Conservation (phyloP, 75 land plant species). For the Cunninghamia lanceolata region DNA sequence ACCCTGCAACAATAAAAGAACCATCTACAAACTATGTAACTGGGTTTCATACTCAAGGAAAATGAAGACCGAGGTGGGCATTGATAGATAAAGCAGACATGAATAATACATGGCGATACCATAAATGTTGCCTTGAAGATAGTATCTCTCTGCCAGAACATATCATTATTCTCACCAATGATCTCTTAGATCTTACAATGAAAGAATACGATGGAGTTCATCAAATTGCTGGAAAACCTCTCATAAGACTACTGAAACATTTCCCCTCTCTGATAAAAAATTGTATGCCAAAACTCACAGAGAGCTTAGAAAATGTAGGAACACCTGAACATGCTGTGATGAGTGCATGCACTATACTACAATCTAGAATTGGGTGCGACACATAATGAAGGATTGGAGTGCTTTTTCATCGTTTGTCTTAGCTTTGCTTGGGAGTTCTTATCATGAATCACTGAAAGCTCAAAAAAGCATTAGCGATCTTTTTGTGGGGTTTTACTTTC, state of each 20-base stretch:
- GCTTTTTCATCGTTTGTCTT: constrained; percentile 67
- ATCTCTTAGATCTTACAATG: constrained; percentile 68
- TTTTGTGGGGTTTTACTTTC: too few relatives aligned
- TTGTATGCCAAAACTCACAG: too few relatives aligned
- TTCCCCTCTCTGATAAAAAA: too few relatives aligned
- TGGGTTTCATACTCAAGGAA: constrained; percentile 59
- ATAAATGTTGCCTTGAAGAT: constrained; percentile 43
- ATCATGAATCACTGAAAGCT: constrained; percentile 93
- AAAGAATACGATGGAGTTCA: constrained; percentile 90
- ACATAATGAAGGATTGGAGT: constrained; percentile 77
- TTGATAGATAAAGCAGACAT: constrained; percentile 75
- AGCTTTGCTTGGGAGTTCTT: constrained; percentile 82
- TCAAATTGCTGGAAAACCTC: too few relatives aligned
- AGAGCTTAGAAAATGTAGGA: too few relatives aligned
- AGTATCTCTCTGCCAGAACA: constrained; percentile 45
- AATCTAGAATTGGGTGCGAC: constrained; percentile 67
- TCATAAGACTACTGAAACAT: too few relatives aligned
- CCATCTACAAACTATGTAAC: too few relatives aligned
- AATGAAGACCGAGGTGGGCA: constrained; percentile 92
- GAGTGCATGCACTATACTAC: too few relatives aligned
- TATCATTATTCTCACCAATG: constrained; percentile 46
- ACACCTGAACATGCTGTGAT: too few relatives aligned
- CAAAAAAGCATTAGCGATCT: constrained; percentile 96
- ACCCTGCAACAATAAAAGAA: too few relatives aligned
- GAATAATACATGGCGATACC: constrained; percentile 86